Evolutionary conservation across 2,329 filamentous ascomycete genomes (phyloP).

Genomic region (Aureobasidium mangrovei): DNA sequence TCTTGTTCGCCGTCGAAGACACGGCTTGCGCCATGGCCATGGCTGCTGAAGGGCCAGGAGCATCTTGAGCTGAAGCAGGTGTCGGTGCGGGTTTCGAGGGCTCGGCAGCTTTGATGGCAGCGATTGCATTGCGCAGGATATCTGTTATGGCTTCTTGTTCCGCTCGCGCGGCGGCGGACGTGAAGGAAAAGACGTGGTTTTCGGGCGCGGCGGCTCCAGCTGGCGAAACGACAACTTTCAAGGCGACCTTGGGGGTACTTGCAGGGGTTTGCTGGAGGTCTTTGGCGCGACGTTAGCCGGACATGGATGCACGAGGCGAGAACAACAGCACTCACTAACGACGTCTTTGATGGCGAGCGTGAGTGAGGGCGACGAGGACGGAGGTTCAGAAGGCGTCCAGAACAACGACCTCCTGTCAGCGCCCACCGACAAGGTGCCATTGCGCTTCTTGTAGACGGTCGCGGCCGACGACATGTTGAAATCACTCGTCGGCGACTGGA

Average conservation of each 20-base stretch:
- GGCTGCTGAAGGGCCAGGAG: conserved; percentile 50
- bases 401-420: conserved; percentile 64
- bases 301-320: neutral
- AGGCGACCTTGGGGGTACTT: conserved; percentile 78
- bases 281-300: conserved; percentile 28
- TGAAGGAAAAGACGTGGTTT: conserved; percentile 83
- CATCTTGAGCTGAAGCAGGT: conserved; percentile 22
- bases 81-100: conserved; percentile 30
- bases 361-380: conserved; percentile 54
- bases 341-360: conserved; percentile 67
- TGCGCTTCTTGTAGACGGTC: conserved; percentile 88
- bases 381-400: conserved; percentile 65
- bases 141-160: conserved; percentile 85
- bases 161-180: conserved; percentile 62
- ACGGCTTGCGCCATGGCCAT: conserved; percentile 72
- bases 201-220: conserved; percentile 51
- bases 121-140: conserved; percentile 67
- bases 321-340: conserved; percentile 54
- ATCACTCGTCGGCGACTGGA: conserved; percentile 17
- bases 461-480: conserved; percentile 46
- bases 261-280: conserved; percentile 94
- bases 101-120: conserved; percentile 51
- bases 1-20: conserved; percentile 35
- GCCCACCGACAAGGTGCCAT: conserved; percentile 71
- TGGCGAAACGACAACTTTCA: conserved; percentile 77